phyloP scores from a whole-genome alignment of 2,329 filamentous ascomycete species.

The Pyricularia grisea region DNA sequence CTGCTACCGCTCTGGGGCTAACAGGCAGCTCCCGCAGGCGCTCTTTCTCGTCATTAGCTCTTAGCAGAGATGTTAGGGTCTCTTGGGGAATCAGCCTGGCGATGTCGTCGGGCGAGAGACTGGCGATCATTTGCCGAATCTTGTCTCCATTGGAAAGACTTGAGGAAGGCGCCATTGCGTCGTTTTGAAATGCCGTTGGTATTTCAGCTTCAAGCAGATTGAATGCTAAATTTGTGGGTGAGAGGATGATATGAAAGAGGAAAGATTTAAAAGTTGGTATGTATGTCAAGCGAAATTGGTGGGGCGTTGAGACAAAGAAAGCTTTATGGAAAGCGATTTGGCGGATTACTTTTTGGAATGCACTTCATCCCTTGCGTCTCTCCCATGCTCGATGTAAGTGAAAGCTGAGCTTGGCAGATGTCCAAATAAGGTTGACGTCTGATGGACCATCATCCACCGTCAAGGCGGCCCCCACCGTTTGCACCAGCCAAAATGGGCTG shows the following conservation, averaged over 20 bases:
- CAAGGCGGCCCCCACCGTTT: background rate
- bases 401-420: slow-evolving; percentile 2
- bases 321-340: slow-evolving; percentile 1
- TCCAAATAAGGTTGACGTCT: slow-evolving; percentile 4
- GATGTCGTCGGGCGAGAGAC: slow-evolving; percentile 1
- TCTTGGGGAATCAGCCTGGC: slow-evolving; percentile 3
- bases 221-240: background rate
- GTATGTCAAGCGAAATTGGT: background rate
- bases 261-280: background rate
- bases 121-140: background rate
- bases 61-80: background rate
- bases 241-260: background rate
- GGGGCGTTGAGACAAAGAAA: background rate
- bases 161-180: background rate
- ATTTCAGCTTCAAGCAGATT: background rate
- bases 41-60: background rate
- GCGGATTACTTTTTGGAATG: background rate
- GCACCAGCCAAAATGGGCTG: background rate
- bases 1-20: background rate
- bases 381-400: slow-evolving; percentile 1
- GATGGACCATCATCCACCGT: background rate
- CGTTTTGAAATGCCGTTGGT: background rate
- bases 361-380: slow-evolving; percentile 1
- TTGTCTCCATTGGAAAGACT: background rate
- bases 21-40: background rate